Percentiles rank a stretch among this genome's conserved stretches.
Evolutionary conservation across 1,284 basidiomycete genomes (phyloP).

Genomic region (Xerocomus amazonicus): DNA sequence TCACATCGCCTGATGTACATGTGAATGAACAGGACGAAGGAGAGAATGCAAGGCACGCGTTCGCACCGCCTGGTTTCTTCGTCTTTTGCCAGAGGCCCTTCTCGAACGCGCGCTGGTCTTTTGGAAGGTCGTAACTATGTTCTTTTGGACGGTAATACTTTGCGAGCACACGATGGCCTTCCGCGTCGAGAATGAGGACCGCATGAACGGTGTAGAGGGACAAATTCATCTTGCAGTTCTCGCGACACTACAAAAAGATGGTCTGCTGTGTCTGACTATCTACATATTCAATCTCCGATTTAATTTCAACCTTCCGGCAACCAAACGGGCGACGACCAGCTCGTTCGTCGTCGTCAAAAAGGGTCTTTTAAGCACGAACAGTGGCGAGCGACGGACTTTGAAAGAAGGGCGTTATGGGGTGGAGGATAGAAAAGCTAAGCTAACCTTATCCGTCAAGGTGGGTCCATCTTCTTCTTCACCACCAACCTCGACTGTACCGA

Average conservation of each 20-base stretch:
- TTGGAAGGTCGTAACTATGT: conserved; percentile 59
- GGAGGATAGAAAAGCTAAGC: too few relatives aligned
- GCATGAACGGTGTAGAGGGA: conserved; percentile 84
- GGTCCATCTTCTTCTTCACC: too few relatives aligned
- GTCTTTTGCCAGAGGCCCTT: conserved; percentile 96
- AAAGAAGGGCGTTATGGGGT: too few relatives aligned
- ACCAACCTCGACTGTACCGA: too few relatives aligned
- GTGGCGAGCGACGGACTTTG: too few relatives aligned
- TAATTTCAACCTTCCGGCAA: too few relatives aligned
- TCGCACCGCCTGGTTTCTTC: conserved; percentile 81
- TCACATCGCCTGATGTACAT: conserved; percentile 76
- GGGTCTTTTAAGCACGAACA: too few relatives aligned
- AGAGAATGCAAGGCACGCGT: conserved; percentile 13
- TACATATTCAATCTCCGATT: background rate
- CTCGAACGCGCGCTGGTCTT: conserved; percentile 95
- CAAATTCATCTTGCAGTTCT: conserved; percentile 51
- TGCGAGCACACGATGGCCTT: conserved; percentile 91
- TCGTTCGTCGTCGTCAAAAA: too few relatives aligned
- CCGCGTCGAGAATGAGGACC: conserved; percentile 90
- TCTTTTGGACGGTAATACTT: conserved; percentile 90
- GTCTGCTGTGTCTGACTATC: too few relatives aligned
- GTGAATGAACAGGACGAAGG: conserved; percentile 3
- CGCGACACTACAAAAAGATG: too few relatives aligned
- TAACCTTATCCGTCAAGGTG: too few relatives aligned
- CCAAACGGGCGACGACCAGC: too few relatives aligned